A percentile compares a stretch with the other conserved stretches of the same genome.
These are phyloP conservation scores for Arachis hypogaea DNA, from an alignment of 306 rosid species.

Conservation along the genomic window DNA sequence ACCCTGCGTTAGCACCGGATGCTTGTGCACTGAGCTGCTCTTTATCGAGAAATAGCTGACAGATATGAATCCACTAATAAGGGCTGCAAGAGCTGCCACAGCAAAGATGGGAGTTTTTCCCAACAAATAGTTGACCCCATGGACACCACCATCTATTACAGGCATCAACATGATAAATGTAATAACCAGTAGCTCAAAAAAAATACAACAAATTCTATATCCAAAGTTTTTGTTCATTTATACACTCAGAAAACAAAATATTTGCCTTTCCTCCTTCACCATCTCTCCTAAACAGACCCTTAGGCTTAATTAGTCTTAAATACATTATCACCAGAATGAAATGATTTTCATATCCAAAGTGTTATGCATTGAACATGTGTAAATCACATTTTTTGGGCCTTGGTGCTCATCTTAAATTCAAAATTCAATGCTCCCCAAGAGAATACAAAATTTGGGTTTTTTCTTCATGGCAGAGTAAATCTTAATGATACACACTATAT, in stretches of 20 bases:
- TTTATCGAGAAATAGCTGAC: background rate
- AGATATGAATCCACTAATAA: constrained; percentile 81
- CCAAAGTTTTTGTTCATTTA: constrained; percentile 5
- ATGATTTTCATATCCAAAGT: constrained; percentile 25
- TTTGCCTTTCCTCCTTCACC: no score
- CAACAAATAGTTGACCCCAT: constrained; percentile 99
- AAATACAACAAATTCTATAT: background rate
- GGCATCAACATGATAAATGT: constrained; percentile 37
- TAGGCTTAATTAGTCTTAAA: no score
- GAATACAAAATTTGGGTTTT: constrained; percentile 1
- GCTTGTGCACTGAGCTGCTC: no score
- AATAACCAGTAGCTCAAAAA: constrained; percentile 33
- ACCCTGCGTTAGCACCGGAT: no score
- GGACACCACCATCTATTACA: constrained; percentile 88
- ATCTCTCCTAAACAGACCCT: no score
- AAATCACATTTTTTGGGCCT: constrained; percentile 1
- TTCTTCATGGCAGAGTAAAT: constrained; percentile 1
- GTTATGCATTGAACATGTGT: constrained; percentile 18
- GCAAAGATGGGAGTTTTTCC: constrained; percentile 96
- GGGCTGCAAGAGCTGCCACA: constrained; percentile 86
- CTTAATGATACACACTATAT: constrained; percentile 9
- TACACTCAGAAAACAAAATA: no score
- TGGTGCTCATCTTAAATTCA: background rate
- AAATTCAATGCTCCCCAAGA: background rate
- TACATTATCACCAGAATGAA: constrained; percentile 30